Base-by-base conservation (phyloP, 108 stramenopile genomes). In the Seminavis robusta region DNA sequence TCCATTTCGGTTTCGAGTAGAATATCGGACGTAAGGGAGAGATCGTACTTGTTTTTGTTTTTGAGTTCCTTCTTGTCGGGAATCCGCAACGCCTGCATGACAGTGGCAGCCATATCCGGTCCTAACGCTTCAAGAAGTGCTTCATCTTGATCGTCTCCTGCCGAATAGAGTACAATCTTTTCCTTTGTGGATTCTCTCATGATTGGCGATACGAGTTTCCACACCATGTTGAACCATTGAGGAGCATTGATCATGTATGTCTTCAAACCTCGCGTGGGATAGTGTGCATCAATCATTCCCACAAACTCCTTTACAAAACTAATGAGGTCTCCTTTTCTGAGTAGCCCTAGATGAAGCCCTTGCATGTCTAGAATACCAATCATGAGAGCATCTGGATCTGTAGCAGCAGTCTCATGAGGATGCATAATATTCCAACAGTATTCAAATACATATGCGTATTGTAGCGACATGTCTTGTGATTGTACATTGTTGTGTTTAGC, bases 391-490 rank as follows among this genome's bases (percentile, higher is more conserved):
- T 69, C 67, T 19, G 65, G 70, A 21, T 37, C 55, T 20, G 40
- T 55, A n/a, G n/a, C n/a, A n/a, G n/a, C n/a, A n/a, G n/a, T n/a
- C n/a, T n/a, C n/a, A n/a, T n/a, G n/a, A 16, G 77, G 74, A 21
- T 86, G 78, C 17, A 81, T 26, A 4, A 86, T 67, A 32, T 78
- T 72, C 84, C 84, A 86, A 43, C 75, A 79, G 42, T 81, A 86
- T 47, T 86, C 80, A 29, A 81, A 52, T 2, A 81, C 52, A 46
- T 76, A 86, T 3, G 81, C 57, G 51, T 79, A 86, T 59, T 86
- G 80, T 33, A 63, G 23, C 39, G 80, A 41, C 32, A 86, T 33
- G 33, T 79, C 80, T 17, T 83, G 75, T 10, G 59, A 61, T 0
- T 65, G 62, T 15, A 76, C 42, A 36, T 76, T 73, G 33, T 76